phyloP scores from a whole-genome alignment of 768 basidiomycete genomes.

The Ephemerocybe angulata region DNA sequence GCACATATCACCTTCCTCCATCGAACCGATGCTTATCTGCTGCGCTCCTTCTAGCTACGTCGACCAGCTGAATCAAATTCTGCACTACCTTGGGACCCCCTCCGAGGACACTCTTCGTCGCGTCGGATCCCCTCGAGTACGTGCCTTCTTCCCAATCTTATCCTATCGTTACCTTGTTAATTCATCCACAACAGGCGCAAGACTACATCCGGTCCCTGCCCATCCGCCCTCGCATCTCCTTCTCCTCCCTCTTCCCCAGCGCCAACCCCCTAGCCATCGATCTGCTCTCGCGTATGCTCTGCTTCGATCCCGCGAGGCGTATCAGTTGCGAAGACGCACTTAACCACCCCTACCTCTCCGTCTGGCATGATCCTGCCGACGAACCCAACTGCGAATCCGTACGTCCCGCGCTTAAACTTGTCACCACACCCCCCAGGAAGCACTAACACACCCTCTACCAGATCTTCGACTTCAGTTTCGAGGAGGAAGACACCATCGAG shows the following conservation, averaged over 20 bases:
- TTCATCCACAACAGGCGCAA: constrained; percentile 72
- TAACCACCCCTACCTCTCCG: constrained; percentile 89
- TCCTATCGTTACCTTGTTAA: background rate
- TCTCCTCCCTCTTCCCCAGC: constrained; percentile 86
- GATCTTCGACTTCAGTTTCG: constrained; percentile 96
- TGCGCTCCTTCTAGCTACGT: constrained; percentile 76
- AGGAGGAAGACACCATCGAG: constrained; percentile 93
- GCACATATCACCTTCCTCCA: constrained; percentile 19
- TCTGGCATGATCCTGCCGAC: constrained; percentile 98
- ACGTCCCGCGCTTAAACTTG: no score
- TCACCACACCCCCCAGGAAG: no score
- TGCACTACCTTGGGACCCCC: constrained; percentile 97
- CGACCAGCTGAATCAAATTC: constrained; percentile 96
- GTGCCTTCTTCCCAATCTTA: constrained; percentile 20
- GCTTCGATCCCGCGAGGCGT: constrained; percentile 94
- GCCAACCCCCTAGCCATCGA: constrained; percentile 95
- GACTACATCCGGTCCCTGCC: constrained; percentile 98
- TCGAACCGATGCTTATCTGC: background rate
- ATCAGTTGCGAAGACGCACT: constrained; percentile 96
- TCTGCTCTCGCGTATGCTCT: constrained; percentile 83
- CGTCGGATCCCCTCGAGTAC: constrained; percentile 89
- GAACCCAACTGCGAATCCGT: constrained; percentile 84
- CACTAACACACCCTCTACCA: no score
- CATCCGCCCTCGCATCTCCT: constrained; percentile 92
- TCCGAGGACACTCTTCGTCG: constrained; percentile 94